Percentiles rank a stretch among this genome's conserved stretches.
Evolutionary conservation across 768 basidiomycete species (phyloP).

Genomic region (Candolleomyces aberdarensis): DNA sequence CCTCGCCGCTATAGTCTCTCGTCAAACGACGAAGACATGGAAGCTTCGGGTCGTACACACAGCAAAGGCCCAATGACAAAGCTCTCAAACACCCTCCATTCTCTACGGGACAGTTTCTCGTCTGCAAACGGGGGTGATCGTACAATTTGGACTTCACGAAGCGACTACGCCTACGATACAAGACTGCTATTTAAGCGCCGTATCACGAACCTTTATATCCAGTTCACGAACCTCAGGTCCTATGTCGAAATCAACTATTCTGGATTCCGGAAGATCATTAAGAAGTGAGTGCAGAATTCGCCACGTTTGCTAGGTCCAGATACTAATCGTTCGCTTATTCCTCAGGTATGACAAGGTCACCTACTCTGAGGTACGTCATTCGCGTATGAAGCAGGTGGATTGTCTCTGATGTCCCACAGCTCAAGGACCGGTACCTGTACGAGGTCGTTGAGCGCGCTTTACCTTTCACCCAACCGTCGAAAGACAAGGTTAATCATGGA

Average conservation of each 20-base stretch:
- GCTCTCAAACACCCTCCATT: conserved; percentile 48
- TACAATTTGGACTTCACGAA: conserved; percentile 74
- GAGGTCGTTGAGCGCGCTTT: conserved; percentile 59
- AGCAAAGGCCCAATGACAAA: conserved; percentile 25
- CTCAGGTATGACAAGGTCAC: conserved; percentile 92
- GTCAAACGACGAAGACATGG: conserved; percentile 19
- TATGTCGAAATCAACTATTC: conserved; percentile 92
- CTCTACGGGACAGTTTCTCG: conserved; percentile 50
- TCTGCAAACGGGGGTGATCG: conserved; percentile 30
- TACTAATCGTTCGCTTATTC: background rate
- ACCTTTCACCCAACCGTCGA: conserved; percentile 68
- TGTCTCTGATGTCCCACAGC: conserved; percentile 27
- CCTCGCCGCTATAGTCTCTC: conserved; percentile 17
- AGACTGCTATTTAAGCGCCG: conserved; percentile 86
- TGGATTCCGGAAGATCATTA: conserved; percentile 92
- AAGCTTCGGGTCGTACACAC: conserved; percentile 37
- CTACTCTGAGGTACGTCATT: conserved; percentile 36
- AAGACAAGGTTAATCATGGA: conserved; percentile 56
- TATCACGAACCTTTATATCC: conserved; percentile 80
- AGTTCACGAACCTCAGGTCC: conserved; percentile 71
- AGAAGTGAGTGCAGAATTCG: conserved; percentile 62
- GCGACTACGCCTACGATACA: conserved; percentile 81
- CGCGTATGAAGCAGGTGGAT: too few relatives aligned
- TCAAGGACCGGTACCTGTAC: conserved; percentile 77
- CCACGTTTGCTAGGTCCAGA: background rate